Evolutionary conservation across 2,329 filamentous ascomycete species (phyloP).

Genomic region (Celoporthe dispersa): DNA sequence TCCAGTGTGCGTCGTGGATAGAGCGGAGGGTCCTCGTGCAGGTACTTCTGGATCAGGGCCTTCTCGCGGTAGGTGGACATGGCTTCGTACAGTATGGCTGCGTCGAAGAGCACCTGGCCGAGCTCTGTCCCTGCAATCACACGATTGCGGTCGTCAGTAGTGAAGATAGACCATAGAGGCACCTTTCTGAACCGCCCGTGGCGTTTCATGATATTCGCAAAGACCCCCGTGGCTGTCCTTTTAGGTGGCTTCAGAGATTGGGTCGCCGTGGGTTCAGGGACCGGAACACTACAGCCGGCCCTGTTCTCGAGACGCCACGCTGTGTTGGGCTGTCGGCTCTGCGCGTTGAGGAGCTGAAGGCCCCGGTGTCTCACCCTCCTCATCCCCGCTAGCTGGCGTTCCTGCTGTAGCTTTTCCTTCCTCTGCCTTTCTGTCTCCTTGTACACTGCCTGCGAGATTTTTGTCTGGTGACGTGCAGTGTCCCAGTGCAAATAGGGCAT

Average conservation of each 20-base stretch:
- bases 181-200: conserved; percentile 24
- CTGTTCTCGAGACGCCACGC: conserved; percentile 27
- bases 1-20: conserved; percentile 52
- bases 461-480: conserved; percentile 33
- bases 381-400: conserved; percentile 19
- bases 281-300: not conserved
- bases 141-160: conserved; percentile 17
- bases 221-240: conserved; percentile 22
- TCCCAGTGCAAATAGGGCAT: conserved; percentile 50
- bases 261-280: not conserved
- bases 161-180: conserved; percentile 15
- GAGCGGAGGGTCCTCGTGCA: conserved; percentile 41
- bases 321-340: conserved; percentile 24
- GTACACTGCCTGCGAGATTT: conserved; percentile 22
- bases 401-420: conserved; percentile 21
- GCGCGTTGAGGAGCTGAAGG: conserved; percentile 24
- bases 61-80: conserved; percentile 44
- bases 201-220: conserved; percentile 29
- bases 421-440: conserved; percentile 24
- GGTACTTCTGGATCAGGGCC: conserved; percentile 39
- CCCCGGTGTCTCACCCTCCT: conserved; percentile 24
- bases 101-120: conserved; percentile 40
- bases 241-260: not conserved
- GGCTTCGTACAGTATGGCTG: conserved; percentile 41
- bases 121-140: conserved; percentile 29